These are phyloP conservation scores for Globisporangium heterothallicum DNA, from an alignment of 352 stramenopile genomes.

Conservation along the genomic window DNA sequence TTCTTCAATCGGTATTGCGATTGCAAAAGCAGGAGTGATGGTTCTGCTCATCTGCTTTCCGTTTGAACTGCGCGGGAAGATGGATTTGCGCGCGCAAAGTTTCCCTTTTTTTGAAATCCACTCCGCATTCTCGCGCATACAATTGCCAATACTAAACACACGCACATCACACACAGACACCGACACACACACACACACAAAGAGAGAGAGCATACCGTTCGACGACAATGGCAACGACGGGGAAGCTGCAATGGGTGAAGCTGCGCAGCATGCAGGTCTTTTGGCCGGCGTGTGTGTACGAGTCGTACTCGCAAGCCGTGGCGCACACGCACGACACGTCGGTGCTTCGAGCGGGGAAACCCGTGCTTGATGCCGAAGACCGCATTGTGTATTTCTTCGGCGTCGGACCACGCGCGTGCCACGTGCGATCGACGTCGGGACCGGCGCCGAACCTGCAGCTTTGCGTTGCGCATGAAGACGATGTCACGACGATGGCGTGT, in stretches of 20 bases:
- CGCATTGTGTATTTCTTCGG: constrained; percentile 81
- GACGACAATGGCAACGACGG: neutral
- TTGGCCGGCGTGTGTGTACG: constrained; percentile 71
- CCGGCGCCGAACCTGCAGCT: constrained; percentile 44
- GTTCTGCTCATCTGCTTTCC: neutral
- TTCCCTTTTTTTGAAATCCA: constrained; percentile 12
- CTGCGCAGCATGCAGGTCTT: constrained; percentile 49
- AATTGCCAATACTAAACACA: neutral
- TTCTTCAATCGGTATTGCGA: neutral
- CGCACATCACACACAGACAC: neutral
- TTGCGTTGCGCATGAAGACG: constrained; percentile 37
- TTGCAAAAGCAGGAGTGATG: neutral
- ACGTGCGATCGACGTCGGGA: constrained; percentile 16
- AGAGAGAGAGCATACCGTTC: neutral
- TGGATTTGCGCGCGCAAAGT: neutral
- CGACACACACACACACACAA: neutral
- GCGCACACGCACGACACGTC: constrained; percentile 43
- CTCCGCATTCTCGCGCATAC: constrained; percentile 13
- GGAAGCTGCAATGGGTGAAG: constrained; percentile 37
- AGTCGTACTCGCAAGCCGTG: constrained; percentile 39
- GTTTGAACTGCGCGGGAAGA: neutral
- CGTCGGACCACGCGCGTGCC: constrained; percentile 32
- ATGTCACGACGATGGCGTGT: constrained; percentile 18
- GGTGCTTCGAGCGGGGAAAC: constrained; percentile 34
- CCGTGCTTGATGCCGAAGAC: constrained; percentile 57